Conservation (phyloP, 2,329 filamentous ascomycete genomes). For the Neocucurbitaria cava region DNA sequence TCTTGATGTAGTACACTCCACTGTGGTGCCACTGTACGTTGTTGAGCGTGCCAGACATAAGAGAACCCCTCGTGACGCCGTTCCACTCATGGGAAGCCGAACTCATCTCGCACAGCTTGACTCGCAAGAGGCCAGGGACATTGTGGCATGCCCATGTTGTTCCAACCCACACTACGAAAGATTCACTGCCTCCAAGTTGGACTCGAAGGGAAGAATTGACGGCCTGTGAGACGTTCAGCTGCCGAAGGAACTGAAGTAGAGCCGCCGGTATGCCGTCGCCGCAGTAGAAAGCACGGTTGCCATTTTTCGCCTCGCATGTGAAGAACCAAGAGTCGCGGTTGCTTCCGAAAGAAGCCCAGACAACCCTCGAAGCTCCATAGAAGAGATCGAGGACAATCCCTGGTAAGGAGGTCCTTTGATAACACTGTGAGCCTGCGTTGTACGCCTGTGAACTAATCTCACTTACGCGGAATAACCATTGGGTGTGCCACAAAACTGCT, state of each 20-base stretch:
- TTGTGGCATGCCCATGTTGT: conserved; percentile 24
- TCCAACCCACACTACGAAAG: conserved; percentile 32
- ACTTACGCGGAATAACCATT: conserved; percentile 38
- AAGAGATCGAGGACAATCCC: conserved; percentile 14
- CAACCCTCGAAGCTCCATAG: conserved; percentile 21
- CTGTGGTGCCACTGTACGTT: conserved; percentile 29
- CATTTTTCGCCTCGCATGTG: conserved; percentile 22
- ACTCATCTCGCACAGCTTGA: conserved; percentile 14
- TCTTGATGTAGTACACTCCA: conserved; percentile 30
- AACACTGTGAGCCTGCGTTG: conserved; percentile 1
- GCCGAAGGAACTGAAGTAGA: conserved; percentile 15
- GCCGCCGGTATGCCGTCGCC: conserved; percentile 16
- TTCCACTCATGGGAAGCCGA: not conserved
- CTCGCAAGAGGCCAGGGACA: conserved; percentile 15
- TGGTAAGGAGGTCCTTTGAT: conserved; percentile 29
- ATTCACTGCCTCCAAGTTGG: conserved; percentile 31
- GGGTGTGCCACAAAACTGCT: conserved; percentile 34
- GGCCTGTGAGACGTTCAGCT: not conserved
- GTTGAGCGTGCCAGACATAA: conserved; percentile 10
- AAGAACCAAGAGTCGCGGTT: conserved; percentile 37
- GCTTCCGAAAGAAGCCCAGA: conserved; percentile 36
- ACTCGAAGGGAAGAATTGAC: conserved; percentile 23
- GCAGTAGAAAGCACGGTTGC: conserved; percentile 8
- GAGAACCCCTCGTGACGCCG: conserved; percentile 13
- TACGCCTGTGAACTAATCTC: not conserved